A percentile compares a stretch with the other conserved stretches of the same genome.
Evolutionary conservation across 352 stramenopile genomes (phyloP).

Genomic region (Phytophthora megakarya): DNA sequence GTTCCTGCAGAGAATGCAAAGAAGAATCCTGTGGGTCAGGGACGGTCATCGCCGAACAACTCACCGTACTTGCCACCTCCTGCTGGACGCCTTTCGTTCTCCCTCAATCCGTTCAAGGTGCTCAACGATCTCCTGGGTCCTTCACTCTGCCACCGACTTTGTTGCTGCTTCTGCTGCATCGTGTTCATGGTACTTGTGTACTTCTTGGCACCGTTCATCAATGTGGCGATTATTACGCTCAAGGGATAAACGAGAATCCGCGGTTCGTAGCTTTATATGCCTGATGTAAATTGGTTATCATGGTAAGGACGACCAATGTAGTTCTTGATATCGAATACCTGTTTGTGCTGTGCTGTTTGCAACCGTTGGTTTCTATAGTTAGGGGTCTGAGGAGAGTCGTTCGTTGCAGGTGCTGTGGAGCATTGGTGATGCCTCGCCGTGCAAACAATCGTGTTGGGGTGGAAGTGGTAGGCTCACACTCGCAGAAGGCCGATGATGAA

Average conservation of each 20-base stretch:
- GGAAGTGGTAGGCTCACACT: conserved; percentile 6
- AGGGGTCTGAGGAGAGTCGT: conserved; percentile 6
- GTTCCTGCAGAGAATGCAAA: conserved; percentile 87
- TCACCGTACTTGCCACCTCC: conserved; percentile 92
- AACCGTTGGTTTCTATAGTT: conserved; percentile 33
- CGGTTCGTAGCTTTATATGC: conserved; percentile 9
- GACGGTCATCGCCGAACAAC: conserved; percentile 90
- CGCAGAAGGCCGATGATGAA: conserved; percentile 23
- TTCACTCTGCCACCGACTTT: conserved; percentile 83
- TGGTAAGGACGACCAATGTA: conserved; percentile 14
- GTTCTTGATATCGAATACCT: conserved; percentile 34
- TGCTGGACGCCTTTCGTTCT: conserved; percentile 90
- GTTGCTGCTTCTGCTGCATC: conserved; percentile 88
- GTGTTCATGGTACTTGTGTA: conserved; percentile 86
- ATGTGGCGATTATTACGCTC: conserved; percentile 75
- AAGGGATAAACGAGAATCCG: conserved; percentile 42
- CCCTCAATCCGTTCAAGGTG: conserved; percentile 92
- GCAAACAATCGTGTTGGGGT: conserved; percentile 35
- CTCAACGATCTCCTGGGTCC: conserved; percentile 88
- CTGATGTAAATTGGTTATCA: conserved; percentile 18
- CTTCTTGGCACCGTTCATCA: conserved; percentile 87
- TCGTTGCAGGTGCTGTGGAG: neutral
- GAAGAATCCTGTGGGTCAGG: conserved; percentile 77
- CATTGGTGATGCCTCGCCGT: conserved; percentile 25
- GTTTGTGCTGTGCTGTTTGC: conserved; percentile 8